Conservation (phyloP, 176 grass and related monocot genomes). For the Raddia distichophylla region DNA sequence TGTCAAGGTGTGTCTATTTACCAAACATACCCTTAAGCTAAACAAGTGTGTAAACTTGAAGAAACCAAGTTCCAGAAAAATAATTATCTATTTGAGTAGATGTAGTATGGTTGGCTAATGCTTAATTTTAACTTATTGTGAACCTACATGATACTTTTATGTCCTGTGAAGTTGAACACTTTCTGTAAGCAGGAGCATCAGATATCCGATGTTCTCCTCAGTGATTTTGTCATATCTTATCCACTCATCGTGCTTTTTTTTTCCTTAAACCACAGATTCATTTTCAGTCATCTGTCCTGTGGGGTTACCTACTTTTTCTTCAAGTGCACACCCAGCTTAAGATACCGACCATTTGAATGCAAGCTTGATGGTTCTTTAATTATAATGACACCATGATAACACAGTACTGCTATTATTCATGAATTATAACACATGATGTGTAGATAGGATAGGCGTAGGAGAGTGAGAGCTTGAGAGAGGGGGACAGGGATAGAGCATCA, state of each 20-base stretch:
- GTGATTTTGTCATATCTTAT: conserved; percentile 21
- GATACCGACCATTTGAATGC: not conserved
- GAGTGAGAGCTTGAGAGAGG: not conserved
- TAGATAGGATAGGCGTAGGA: not conserved
- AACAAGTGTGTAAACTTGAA: not conserved
- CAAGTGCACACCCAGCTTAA: not conserved
- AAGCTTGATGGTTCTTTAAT: conserved; percentile 13
- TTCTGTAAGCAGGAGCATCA: not conserved
- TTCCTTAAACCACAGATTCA: conserved; percentile 17
- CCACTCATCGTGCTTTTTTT: conserved; percentile 15
- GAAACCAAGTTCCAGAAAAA: too few species aligned
- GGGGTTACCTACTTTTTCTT: not conserved
- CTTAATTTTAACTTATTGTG: not conserved
- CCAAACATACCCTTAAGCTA: not conserved
- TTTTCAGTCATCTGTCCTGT: not conserved
- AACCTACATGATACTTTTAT: conserved; percentile 1
- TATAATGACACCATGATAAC: conserved; percentile 21
- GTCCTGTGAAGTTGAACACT: conserved; percentile 3
- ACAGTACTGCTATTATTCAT: conserved; percentile 21
- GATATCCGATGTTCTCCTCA: not conserved
- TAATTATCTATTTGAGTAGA: not conserved
- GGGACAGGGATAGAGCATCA: not conserved
- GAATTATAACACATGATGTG: conserved; percentile 3
- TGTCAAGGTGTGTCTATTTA: too few species aligned
- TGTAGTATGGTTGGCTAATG: not conserved